A percentile compares a stretch with the other conserved stretches of the same genome.
Evolutionary conservation across 2,329 filamentous ascomycete species (phyloP).

Genomic region (Fusarium pininemorale): DNA sequence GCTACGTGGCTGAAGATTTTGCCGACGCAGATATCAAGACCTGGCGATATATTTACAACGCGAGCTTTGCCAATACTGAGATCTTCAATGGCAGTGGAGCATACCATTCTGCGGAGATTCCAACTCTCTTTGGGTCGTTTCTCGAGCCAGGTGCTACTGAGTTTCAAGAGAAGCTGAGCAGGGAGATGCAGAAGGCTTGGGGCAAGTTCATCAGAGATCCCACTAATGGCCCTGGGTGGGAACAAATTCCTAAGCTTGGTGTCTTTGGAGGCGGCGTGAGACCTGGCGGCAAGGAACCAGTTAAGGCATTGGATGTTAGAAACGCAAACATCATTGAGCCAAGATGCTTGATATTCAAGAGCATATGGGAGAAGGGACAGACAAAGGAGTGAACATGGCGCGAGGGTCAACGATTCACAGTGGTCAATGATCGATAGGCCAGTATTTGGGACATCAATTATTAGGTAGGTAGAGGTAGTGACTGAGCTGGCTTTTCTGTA

Average conservation of each 20-base stretch:
- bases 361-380: background rate
- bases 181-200: conserved; percentile 43
- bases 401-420: too few species aligned
- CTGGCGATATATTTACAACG: conserved; percentile 58
- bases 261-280: conserved; percentile 38
- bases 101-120: conserved; percentile 58
- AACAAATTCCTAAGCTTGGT: conserved; percentile 29
- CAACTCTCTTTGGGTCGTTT: conserved; percentile 55
- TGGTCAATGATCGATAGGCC: too few species aligned
- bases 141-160: conserved; percentile 18
- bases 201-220: conserved; percentile 44
- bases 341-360: conserved; percentile 10
- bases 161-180: conserved; percentile 32
- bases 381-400: background rate
- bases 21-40: conserved; percentile 46
- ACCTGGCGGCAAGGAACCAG: background rate
- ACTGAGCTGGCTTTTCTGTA: background rate
- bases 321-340: conserved; percentile 5
- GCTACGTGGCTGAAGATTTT: conserved; percentile 45
- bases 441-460: background rate
- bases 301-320: background rate
- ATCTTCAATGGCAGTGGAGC: conserved; percentile 51
- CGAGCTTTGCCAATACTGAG: conserved; percentile 57
- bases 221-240: conserved; percentile 39
- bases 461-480: background rate